A percentile compares a stretch with the other conserved stretches of the same genome.
phyloP scores from a whole-genome alignment of 495 filamentous ascomycete genomes.

The Cenococcum geophilum region DNA sequence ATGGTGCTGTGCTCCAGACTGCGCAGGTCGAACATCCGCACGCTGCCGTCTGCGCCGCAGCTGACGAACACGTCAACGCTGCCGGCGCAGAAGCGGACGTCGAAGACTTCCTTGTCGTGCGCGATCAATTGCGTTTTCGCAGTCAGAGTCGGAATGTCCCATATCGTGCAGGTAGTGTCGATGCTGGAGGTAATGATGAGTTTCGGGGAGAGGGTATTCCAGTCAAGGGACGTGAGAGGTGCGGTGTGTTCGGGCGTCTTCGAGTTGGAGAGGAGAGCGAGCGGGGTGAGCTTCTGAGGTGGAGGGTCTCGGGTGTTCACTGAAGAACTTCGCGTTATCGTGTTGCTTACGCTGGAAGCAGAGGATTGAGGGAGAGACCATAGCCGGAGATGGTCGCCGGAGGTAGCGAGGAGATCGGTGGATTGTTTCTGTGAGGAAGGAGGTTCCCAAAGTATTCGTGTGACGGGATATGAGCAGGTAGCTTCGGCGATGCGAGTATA shows the following conservation, averaged over 20 bases:
- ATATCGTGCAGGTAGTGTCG: slow-evolving; percentile 99
- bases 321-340: slow-evolving; percentile 63
- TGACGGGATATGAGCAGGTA: slow-evolving; percentile 96
- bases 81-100: slow-evolving; percentile 94
- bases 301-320: slow-evolving; percentile 54
- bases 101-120: slow-evolving; percentile 98
- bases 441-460: slow-evolving; percentile 92
- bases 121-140: slow-evolving; percentile 98
- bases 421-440: slow-evolving; percentile 95
- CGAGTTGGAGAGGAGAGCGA: slow-evolving; percentile 91
- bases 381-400: slow-evolving; percentile 88
- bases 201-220: slow-evolving; percentile 94
- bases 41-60: slow-evolving; percentile 95
- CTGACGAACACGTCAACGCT: slow-evolving; percentile 96
- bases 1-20: slow-evolving; percentile 98
- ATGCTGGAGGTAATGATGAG: slow-evolving; percentile 98
- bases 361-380: slow-evolving; percentile 75
- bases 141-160: slow-evolving; percentile 96
- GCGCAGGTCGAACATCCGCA: slow-evolving; percentile 96
- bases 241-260: slow-evolving; percentile 98
- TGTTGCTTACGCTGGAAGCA: slow-evolving; percentile 57
- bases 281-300: slow-evolving; percentile 80
- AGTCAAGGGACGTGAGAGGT: slow-evolving; percentile 91
- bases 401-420: slow-evolving; percentile 92
- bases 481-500: slow-evolving; percentile 95